Evolutionary conservation across 2,329 filamentous ascomycete species (phyloP), one percentile per base, ranked within the genome.

Genomic region (Colletotrichum incanum): DNA sequence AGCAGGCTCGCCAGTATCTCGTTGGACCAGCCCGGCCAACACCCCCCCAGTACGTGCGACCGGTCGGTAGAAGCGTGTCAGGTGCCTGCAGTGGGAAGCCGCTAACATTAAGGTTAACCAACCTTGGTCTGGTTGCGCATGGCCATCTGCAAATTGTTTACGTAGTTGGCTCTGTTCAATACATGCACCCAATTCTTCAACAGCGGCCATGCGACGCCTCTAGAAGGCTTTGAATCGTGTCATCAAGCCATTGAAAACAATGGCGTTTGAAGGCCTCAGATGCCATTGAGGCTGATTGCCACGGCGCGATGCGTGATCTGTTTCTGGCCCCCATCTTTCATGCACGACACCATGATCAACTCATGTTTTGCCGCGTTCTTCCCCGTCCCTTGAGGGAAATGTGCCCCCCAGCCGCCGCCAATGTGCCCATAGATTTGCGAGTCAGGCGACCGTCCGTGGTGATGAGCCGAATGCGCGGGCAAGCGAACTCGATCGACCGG

Each of bases 61-160:
- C 65, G 60, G 59, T 68, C 69, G 69, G 59, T 65, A 72, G 59
- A 72, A 65, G 65, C 59, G 69, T 72, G 69, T 72, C 69, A 72
- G 69, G 69, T 72, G 69, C 65, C 65, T 69, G 69, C 45, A 69
- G 65, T 60, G 69, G 59, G 45, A 64, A 39, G 65, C 65, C 69
- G 69, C 69, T 72, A 72, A 60, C 45, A 47, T 72, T 72, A 69
- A 72, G 69, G 69, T 72, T 72, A 72, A 72, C 69, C 59, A 60
- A 60, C 65, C 54, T 69, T 69, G 69, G 65, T 43, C 65, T 69
- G 69, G 69, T 43, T 69, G 54, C 69, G 43, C 59, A 47, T 64
- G 65, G 59, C 37, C 45, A 59, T 26, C 52, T 72, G 65, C 59
- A 54, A 55, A 52, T 43, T 47, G 59, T 72, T 55, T 54, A 49